These are phyloP conservation scores for Cokeromyces recurvatus DNA, from an alignment of 371 early-diverging fungal genomes.

Conservation along the genomic window DNA sequence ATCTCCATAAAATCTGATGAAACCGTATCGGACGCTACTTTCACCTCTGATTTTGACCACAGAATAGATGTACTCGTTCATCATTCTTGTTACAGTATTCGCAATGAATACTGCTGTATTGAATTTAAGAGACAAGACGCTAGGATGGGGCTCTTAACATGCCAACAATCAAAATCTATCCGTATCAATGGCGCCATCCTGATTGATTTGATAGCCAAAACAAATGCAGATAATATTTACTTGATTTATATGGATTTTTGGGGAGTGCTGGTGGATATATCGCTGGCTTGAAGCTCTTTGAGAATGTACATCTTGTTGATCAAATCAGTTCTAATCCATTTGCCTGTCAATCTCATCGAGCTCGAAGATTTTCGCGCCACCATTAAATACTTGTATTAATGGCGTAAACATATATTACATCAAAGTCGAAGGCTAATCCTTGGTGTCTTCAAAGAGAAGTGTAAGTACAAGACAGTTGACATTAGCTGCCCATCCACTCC, in stretches of 20 bases:
- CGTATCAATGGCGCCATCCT: constrained; percentile 15
- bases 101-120: too few relatives aligned
- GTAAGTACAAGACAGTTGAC: constrained; percentile 13
- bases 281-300: constrained; percentile 6
- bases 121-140: constrained; percentile 13
- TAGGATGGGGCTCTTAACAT: constrained; percentile 6
- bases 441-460: constrained; percentile 15
- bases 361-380: constrained; percentile 10
- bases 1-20: too few relatives aligned
- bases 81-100: constrained; percentile 11
- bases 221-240: constrained; percentile 14
- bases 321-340: constrained; percentile 8
- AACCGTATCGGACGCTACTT: too few relatives aligned
- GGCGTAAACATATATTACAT: constrained; percentile 11
- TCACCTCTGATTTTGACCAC: constrained; percentile 11
- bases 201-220: constrained; percentile 9
- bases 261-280: constrained; percentile 8
- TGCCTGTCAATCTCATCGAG: constrained; percentile 11
- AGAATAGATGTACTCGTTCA: constrained; percentile 11
- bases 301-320: constrained; percentile 5
- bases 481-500: constrained; percentile 10
- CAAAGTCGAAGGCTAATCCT: constrained; percentile 13
- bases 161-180: constrained; percentile 15
- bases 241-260: constrained; percentile 18
- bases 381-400: constrained; percentile 14